Percentiles rank a stretch among this genome's conserved stretches.
Evolutionary conservation across 768 basidiomycete species (phyloP).

Genomic region (Hysterangium stoloniferum): DNA sequence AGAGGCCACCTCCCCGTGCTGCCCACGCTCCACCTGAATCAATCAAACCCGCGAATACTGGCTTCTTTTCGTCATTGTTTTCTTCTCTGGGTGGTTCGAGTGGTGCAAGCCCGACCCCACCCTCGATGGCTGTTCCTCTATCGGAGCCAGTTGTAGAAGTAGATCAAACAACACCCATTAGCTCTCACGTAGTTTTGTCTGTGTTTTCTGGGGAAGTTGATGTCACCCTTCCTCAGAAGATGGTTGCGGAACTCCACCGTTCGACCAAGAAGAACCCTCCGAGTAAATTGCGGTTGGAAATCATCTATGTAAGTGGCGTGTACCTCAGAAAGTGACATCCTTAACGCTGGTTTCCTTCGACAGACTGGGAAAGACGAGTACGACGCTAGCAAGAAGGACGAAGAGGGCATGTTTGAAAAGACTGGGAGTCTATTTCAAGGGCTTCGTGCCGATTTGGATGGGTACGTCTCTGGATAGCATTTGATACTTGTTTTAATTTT

Average conservation of each 20-base stretch:
- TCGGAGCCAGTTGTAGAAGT: slow-evolving; percentile 24
- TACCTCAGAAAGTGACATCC: neutral
- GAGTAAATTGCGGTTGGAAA: slow-evolving; percentile 57
- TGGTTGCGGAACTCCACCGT: slow-evolving; percentile 67
- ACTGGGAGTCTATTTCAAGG: slow-evolving; percentile 84
- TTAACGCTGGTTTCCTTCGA: slow-evolving; percentile 1
- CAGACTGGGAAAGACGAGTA: slow-evolving; percentile 80
- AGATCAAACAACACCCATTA: slow-evolving; percentile 30
- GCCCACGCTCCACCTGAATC: slow-evolving; percentile 10
- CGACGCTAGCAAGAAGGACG: slow-evolving; percentile 64
- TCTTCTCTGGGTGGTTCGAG: slow-evolving; percentile 24
- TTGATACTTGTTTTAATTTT: neutral
- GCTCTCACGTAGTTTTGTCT: slow-evolving; percentile 51
- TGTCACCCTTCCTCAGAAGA: slow-evolving; percentile 57
- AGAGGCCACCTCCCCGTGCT: slow-evolving; percentile 31
- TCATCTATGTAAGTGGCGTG: slow-evolving; percentile 65
- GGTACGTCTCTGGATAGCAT: slow-evolving; percentile 34
- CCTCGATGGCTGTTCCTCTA: slow-evolving; percentile 28
- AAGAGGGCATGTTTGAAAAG: slow-evolving; percentile 46
- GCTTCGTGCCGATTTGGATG: slow-evolving; percentile 77
- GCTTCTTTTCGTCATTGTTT: slow-evolving; percentile 36
- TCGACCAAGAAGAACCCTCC: slow-evolving; percentile 96
- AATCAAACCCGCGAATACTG: slow-evolving; percentile 21
- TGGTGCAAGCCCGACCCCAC: slow-evolving; percentile 22
- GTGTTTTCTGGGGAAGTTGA: slow-evolving; percentile 62